These are phyloP conservation scores for Mucor plumbeus DNA, from an alignment of 371 early-diverging fungal genomes.

Conservation along the genomic window DNA sequence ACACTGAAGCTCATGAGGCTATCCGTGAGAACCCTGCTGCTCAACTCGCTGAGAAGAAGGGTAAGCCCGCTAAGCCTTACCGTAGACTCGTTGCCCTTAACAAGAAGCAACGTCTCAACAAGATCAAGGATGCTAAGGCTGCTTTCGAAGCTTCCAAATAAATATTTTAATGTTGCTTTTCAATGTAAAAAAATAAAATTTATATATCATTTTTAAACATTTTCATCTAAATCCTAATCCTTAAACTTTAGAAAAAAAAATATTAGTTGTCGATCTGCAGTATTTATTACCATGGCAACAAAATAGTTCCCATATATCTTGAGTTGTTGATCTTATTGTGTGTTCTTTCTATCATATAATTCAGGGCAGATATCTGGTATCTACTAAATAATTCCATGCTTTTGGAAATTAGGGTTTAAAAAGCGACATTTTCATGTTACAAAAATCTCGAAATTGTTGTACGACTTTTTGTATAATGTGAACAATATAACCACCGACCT, in stretches of 20 bases:
- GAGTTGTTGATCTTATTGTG: not conserved
- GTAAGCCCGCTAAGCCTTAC: slow-evolving; percentile 61
- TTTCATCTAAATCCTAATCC: not conserved
- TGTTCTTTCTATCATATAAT: not conserved
- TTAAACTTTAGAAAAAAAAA: not conserved
- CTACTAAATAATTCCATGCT: not conserved
- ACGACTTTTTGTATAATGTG: not conserved
- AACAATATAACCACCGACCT: not conserved
- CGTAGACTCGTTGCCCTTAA: slow-evolving; percentile 77
- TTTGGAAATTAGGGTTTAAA: slow-evolving; percentile 1
- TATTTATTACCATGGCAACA: no score
- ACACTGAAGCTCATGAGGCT: slow-evolving; percentile 92
- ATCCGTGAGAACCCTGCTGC: slow-evolving; percentile 91
- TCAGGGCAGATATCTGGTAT: not conserved
- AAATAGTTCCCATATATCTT: no score
- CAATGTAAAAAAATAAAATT: slow-evolving; percentile 1
- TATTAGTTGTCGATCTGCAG: no score
- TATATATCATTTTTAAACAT: slow-evolving; percentile 8
- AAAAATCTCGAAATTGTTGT: not conserved
- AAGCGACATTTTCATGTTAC: not conserved
- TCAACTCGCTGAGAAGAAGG: slow-evolving; percentile 76
- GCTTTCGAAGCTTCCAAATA: slow-evolving; percentile 58
- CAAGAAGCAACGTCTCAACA: slow-evolving; percentile 89
- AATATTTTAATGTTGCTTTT: slow-evolving; percentile 11
- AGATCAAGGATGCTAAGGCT: slow-evolving; percentile 91